phyloP scores from a whole-genome alignment of 192 early-diverging fungal species.

The Entomortierella beljakovae region DNA sequence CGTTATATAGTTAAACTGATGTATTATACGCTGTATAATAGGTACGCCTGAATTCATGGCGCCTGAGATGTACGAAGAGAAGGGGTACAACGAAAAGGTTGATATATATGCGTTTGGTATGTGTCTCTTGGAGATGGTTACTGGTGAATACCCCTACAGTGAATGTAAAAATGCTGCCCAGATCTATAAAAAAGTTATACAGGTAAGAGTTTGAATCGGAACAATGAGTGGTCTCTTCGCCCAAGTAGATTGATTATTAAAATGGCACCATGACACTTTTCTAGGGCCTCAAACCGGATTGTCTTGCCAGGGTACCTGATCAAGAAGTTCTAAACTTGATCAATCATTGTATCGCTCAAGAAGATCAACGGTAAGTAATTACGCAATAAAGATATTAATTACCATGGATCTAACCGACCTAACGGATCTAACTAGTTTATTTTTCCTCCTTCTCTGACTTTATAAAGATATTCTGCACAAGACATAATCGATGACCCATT shows the following conservation, averaged over 20 bases:
- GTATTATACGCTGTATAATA: constrained; percentile 11
- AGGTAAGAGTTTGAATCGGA: constrained; percentile 70
- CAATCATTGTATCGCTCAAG: constrained; percentile 70
- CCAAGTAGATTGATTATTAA: constrained; percentile 80
- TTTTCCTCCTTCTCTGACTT: background rate
- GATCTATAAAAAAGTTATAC: constrained; percentile 81
- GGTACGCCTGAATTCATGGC: constrained; percentile 86
- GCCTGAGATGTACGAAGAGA: constrained; percentile 89
- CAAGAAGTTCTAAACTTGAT: constrained; percentile 76
- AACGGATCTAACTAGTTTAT: background rate
- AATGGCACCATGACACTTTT: constrained; percentile 49
- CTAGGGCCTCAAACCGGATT: constrained; percentile 79
- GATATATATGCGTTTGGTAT: constrained; percentile 91
- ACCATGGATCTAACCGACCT: no score
- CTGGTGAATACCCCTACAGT: constrained; percentile 84
- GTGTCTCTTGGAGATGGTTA: constrained; percentile 87
- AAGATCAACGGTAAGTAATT: constrained; percentile 67
- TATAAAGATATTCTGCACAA: constrained; percentile 67
- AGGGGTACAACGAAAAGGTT: constrained; percentile 85
- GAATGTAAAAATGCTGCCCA: constrained; percentile 88
- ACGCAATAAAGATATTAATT: no score
- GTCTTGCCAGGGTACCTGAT: constrained; percentile 70
- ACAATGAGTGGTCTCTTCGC: constrained; percentile 83
- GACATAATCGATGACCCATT: constrained; percentile 80
- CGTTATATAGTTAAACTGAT: background rate